These are phyloP conservation scores for Chlamydomonas incerta DNA, from an alignment of 139 green algal genomes.

Conservation along the genomic window DNA sequence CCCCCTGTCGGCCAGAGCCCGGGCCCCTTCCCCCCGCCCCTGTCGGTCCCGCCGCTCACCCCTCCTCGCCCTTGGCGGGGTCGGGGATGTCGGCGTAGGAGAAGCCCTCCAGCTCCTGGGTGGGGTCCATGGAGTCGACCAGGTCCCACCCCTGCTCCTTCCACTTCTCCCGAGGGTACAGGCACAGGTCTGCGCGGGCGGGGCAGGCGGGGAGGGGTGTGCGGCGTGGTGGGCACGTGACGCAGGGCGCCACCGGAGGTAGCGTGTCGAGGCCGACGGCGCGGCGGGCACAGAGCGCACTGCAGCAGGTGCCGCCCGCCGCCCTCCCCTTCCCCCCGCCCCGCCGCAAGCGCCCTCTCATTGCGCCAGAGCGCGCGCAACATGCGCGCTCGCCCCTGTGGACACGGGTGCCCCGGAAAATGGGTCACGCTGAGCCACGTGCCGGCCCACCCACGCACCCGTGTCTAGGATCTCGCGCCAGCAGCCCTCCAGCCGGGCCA, in stretches of 20 bases:
- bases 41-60: neutral
- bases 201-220: neutral
- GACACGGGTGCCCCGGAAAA: too few relatives aligned
- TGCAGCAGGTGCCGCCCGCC: too few relatives aligned
- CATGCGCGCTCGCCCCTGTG: too few relatives aligned
- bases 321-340: too few relatives aligned
- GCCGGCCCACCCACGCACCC: neutral
- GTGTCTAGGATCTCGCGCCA: slow-evolving; percentile 63
- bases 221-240: too few relatives aligned
- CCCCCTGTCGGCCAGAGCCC: too few relatives aligned
- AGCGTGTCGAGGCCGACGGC: too few relatives aligned
- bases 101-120: slow-evolving; percentile 54
- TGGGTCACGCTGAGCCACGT: too few relatives aligned
- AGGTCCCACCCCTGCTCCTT: slow-evolving; percentile 70
- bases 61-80: slow-evolving; percentile 60
- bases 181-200: slow-evolving; percentile 51
- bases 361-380: too few relatives aligned
- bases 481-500: slow-evolving; percentile 67
- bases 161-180: slow-evolving; percentile 71
- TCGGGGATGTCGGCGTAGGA: slow-evolving; percentile 61
- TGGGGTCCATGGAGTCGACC: slow-evolving; percentile 75
- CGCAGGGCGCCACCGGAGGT: too few relatives aligned
- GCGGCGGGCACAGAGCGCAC: too few relatives aligned
- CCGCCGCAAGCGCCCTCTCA: too few relatives aligned
- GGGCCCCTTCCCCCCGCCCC: neutral